A percentile compares a stretch with the other conserved stretches of the same genome.
These are phyloP conservation scores for Alternaria consortialis DNA, from an alignment of 2,329 filamentous ascomycete species.

Conservation along the genomic window DNA sequence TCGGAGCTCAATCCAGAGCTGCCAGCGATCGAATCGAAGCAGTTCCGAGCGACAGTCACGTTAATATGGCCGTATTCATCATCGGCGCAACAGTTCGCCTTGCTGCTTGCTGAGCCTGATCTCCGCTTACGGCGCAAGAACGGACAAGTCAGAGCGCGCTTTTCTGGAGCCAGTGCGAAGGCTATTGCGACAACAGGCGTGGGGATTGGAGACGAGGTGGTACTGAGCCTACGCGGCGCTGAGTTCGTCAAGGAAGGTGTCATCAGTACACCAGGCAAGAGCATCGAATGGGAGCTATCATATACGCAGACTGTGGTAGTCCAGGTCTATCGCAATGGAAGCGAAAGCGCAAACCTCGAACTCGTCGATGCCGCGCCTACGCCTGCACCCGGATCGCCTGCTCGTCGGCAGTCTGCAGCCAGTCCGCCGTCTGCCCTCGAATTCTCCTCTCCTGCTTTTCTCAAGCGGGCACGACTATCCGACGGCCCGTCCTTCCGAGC, in stretches of 20 bases:
- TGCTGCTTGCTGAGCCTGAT: conserved; percentile 85
- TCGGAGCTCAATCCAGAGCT: conserved; percentile 45
- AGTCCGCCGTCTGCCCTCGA: conserved; percentile 42
- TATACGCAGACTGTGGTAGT: conserved; percentile 54
- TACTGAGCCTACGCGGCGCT: conserved; percentile 73
- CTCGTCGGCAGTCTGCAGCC: conserved; percentile 18
- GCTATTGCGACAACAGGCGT: conserved; percentile 72
- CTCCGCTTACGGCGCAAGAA: conserved; percentile 78
- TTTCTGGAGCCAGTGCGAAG: conserved; percentile 75
- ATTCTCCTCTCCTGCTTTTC: conserved; percentile 81
- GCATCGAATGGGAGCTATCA: conserved; percentile 65
- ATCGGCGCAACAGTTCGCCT: conserved; percentile 74
- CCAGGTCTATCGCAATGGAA: conserved; percentile 56
- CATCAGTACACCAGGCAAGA: conserved; percentile 64
- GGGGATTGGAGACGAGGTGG: conserved; percentile 80
- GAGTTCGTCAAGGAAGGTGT: conserved; percentile 68
- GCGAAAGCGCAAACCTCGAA: conserved; percentile 61
- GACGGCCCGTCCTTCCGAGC: conserved; percentile 73
- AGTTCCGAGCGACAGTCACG: conserved; percentile 76
- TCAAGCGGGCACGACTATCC: conserved; percentile 73
- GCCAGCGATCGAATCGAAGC: conserved; percentile 39
- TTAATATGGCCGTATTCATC: conserved; percentile 93
- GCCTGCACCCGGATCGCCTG: conserved; percentile 38
- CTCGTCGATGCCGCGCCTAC: conserved; percentile 56
- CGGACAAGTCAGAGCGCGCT: conserved; percentile 83